Percentiles rank a stretch among this genome's conserved stretches.
Evolutionary conservation across 805 yeast genomes (phyloP).

Genomic region (Nakazawaea pomicola): DNA sequence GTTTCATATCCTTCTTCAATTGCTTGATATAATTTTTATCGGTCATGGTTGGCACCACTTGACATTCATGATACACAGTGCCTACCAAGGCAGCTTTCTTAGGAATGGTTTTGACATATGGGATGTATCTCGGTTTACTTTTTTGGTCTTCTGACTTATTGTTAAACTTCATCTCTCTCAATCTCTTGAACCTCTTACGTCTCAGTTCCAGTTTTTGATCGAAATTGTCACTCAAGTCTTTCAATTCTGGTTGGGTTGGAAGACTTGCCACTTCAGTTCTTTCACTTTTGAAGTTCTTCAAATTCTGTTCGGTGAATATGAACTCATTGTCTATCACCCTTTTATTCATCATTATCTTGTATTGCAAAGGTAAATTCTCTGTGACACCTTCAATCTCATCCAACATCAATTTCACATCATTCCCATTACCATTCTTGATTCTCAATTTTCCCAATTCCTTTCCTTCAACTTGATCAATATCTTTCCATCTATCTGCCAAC

Average conservation of each 20-base stretch:
- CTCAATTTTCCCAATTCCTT: conserved; percentile 76
- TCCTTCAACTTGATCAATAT: conserved; percentile 58
- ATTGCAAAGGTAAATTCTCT: conserved; percentile 72
- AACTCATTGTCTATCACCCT: conserved; percentile 80
- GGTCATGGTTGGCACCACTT: conserved; percentile 69
- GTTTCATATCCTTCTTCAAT: conserved; percentile 50
- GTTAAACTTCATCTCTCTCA: conserved; percentile 7
- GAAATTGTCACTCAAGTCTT: conserved; percentile 30
- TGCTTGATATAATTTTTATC: conserved; percentile 55
- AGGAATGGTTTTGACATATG: conserved; percentile 83
- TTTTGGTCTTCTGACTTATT: conserved; percentile 11
- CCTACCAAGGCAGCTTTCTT: conserved; percentile 84
- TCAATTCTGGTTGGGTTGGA: conserved; percentile 48
- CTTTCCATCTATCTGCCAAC: conserved; percentile 75
- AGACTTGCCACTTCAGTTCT: conserved; percentile 45
- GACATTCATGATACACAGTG: conserved; percentile 88
- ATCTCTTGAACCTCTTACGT: conserved; percentile 7
- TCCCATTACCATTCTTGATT: conserved; percentile 47
- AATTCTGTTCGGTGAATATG: conserved; percentile 83
- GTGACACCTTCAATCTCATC: conserved; percentile 42
- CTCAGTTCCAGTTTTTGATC: conserved; percentile 15
- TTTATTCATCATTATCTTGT: conserved; percentile 74
- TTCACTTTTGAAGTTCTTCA: conserved; percentile 49
- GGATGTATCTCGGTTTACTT: conserved; percentile 43
- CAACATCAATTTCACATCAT: conserved; percentile 49